Conservation (phyloP, 139 green algal genomes). For the Medakamo hakoo region DNA sequence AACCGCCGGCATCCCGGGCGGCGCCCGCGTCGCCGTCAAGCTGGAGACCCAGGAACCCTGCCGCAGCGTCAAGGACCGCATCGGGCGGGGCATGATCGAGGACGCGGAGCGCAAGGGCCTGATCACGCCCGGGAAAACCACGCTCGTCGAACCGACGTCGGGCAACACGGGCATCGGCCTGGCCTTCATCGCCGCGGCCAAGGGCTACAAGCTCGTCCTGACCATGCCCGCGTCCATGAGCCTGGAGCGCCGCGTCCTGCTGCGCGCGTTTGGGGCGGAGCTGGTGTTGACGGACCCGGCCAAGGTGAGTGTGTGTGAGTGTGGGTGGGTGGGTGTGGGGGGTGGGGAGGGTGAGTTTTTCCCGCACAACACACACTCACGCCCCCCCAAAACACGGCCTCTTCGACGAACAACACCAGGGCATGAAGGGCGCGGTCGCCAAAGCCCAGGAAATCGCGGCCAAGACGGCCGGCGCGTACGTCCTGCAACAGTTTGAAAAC, state of each 20-base stretch:
- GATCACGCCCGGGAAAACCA: slow-evolving; percentile 65
- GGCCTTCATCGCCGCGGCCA: slow-evolving; percentile 75
- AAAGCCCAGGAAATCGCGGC: slow-evolving; percentile 73
- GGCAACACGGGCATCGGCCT: slow-evolving; percentile 63
- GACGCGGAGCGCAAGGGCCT: slow-evolving; percentile 58
- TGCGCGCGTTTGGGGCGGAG: slow-evolving; percentile 52
- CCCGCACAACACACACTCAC: no score
- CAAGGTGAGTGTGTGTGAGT: slow-evolving; percentile 30
- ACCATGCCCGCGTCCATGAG: slow-evolving; percentile 95
- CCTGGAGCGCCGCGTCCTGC: slow-evolving; percentile 64
- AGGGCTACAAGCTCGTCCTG: slow-evolving; percentile 79
- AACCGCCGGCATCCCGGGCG: slow-evolving; percentile 5
- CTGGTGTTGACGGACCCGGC: slow-evolving; percentile 73
- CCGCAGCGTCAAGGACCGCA: slow-evolving; percentile 53
- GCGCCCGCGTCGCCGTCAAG: slow-evolving; percentile 62
- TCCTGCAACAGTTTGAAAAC: slow-evolving; percentile 93
- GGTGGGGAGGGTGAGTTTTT: no score
- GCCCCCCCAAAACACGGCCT: no score
- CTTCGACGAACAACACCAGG: no score
- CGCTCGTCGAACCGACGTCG: slow-evolving; percentile 67
- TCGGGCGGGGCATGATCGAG: slow-evolving; percentile 70
- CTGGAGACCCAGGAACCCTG: slow-evolving; percentile 72
- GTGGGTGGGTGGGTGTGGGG: no score
- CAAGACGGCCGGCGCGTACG: slow-evolving; percentile 42
- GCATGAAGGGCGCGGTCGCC: slow-evolving; percentile 68